Evolutionary conservation across 495 filamentous ascomycete genomes (phyloP), one percentile per base, ranked within the genome.

Genomic region (Trichoderma gamsii): DNA sequence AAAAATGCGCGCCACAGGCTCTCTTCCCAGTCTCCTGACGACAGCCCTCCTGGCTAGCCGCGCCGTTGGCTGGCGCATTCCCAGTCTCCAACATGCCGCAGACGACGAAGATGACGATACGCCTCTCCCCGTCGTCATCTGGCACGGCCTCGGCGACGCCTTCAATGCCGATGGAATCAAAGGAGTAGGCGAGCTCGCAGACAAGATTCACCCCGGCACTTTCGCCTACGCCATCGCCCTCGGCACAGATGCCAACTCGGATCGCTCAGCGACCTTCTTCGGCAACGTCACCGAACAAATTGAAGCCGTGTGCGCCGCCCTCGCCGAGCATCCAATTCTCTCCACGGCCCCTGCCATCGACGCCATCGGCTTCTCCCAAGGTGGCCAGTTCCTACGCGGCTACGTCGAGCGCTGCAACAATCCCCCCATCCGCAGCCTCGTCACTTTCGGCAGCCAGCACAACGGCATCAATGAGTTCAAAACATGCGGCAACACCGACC

Each of bases 381-480:
- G 95, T 70, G 96, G 95, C 41, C 92, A 97, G 74, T 97, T 99
- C 80, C 86, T 99, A 15, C 90, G 95, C 69, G 95, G 83, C n/a
- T 94, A 93, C 78, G 83, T 96, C 73, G 89, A 99, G 82, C 86
- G 92, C 15, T 99, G 95, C 83, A 96, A 95, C 77, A 77, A 75
- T 61, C 91, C 93, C 3, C 91, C 88, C 3, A 86, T 98, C 25
- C 84, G 85, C 52, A 95, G 86, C 73, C 85, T 99, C 27, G 85
- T 98, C 65, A 99, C 95, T 3, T 96, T 96, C 70, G 95, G 96
- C 68, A 89, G 87, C 71, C 95, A 94, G 78, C 95, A 99, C 78
- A 96, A 95, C 76, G 95, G 95, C 66, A 98, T 99, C 76, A 79
- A 83, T 12, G 84, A 91, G 72, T 98, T 97, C 80, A 81, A 82